A percentile compares a stretch with the other conserved stretches of the same genome.
Conservation (phyloP, 352 stramenopile genomes). For the Globisporangium cederbergense region DNA sequence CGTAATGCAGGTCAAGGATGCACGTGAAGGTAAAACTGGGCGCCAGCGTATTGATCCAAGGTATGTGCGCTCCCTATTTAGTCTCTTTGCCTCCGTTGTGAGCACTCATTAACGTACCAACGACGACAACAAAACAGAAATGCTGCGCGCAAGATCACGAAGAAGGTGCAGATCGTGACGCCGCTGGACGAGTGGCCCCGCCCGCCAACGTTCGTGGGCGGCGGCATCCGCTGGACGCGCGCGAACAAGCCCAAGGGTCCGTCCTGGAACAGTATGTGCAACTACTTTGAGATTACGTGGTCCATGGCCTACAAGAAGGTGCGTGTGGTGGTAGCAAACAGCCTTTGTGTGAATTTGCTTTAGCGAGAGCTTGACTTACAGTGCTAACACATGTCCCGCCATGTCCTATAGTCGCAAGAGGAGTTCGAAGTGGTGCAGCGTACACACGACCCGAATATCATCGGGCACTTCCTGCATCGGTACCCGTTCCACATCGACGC, state of each 20-base stretch:
- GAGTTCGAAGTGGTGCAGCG: constrained; percentile 81
- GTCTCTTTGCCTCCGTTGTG: neutral
- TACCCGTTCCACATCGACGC: constrained; percentile 86
- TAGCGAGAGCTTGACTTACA: neutral
- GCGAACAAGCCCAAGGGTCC: constrained; percentile 67
- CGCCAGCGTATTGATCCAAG: constrained; percentile 58
- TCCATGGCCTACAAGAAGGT: constrained; percentile 89
- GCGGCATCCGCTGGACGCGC: constrained; percentile 82
- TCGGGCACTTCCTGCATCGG: constrained; percentile 75
- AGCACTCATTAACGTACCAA: neutral
- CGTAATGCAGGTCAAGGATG: constrained; percentile 55
- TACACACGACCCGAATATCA: constrained; percentile 82
- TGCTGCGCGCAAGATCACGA: constrained; percentile 50
- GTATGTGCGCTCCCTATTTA: constrained; percentile 16
- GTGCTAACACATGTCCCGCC: neutral
- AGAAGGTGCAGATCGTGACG: constrained; percentile 76
- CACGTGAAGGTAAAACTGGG: constrained; percentile 31
- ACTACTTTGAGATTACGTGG: constrained; percentile 85
- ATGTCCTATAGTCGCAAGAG: constrained; percentile 50
- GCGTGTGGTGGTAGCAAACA: neutral
- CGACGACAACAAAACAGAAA: constrained; percentile 26
- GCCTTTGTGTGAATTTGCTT: neutral
- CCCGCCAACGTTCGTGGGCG: constrained; percentile 82
- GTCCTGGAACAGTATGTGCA: constrained; percentile 64
- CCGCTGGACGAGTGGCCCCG: constrained; percentile 81